phyloP scores from a whole-genome alignment of 495 filamentous ascomycete species.

The Pyrenula massariospora region DNA sequence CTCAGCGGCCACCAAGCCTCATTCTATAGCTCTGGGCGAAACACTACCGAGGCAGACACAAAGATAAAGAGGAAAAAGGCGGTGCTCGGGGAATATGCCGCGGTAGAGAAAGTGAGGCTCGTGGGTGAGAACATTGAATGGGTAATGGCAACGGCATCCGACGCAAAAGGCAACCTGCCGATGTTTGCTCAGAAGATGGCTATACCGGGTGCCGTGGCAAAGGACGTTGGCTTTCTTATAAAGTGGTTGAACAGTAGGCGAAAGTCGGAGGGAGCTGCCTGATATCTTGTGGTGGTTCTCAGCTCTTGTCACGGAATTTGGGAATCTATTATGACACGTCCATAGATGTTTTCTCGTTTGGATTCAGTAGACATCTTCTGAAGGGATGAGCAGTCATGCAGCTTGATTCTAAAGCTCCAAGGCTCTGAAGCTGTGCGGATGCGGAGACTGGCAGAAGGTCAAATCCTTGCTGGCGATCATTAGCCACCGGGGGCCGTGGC shows the following conservation, averaged over 20 bases:
- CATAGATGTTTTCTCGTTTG: too few species aligned
- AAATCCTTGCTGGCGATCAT: neutral
- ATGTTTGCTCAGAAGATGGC: slow-evolving; percentile 48
- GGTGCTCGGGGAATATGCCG: slow-evolving; percentile 9
- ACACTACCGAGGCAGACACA: slow-evolving; percentile 7
- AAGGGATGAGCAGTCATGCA: too few species aligned
- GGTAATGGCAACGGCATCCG: slow-evolving; percentile 53
- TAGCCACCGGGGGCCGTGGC: too few species aligned
- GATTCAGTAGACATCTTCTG: too few species aligned
- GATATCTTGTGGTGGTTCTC: too few species aligned
- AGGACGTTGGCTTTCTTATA: slow-evolving; percentile 54
- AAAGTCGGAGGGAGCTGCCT: neutral
- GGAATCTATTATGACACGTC: too few species aligned
- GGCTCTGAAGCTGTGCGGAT: too few species aligned
- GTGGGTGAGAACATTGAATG: slow-evolving; percentile 37
- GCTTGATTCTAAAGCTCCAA: too few species aligned
- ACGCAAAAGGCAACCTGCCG: slow-evolving; percentile 50
- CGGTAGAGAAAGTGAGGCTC: slow-evolving; percentile 7
- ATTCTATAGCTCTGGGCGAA: slow-evolving; percentile 15
- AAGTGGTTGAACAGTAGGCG: slow-evolving; percentile 27
- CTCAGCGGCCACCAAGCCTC: slow-evolving; percentile 6
- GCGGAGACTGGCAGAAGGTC: too few species aligned
- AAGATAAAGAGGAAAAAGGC: slow-evolving; percentile 10
- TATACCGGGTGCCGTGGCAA: slow-evolving; percentile 47
- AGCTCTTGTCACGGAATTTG: too few species aligned